A percentile compares a stretch with the other conserved stretches of the same genome.
phyloP scores from a whole-genome alignment of 2,329 filamentous ascomycete genomes.

The Didymella pinodella region DNA sequence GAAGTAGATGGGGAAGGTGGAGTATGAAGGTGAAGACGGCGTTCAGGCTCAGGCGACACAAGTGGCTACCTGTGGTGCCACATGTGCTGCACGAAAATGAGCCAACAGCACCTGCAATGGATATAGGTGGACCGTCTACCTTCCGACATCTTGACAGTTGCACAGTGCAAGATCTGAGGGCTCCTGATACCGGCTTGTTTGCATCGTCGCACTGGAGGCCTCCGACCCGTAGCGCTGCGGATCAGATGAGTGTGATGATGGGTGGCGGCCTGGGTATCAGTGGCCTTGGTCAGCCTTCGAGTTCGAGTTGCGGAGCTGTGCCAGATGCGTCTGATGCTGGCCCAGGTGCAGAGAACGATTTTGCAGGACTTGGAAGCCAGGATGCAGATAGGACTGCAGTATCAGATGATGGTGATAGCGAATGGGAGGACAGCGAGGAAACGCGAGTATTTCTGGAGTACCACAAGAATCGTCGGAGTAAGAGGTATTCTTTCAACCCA shows the following conservation, averaged over 20 bases:
- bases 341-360: background rate
- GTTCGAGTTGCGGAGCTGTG: background rate
- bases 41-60: constrained; percentile 4
- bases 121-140: background rate
- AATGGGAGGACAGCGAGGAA: constrained; percentile 8
- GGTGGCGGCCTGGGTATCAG: background rate
- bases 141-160: constrained; percentile 1
- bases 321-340: background rate
- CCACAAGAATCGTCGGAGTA: background rate
- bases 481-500: background rate
- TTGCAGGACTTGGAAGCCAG: background rate
- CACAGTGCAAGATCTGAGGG: background rate
- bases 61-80: background rate
- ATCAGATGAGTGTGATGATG: background rate
- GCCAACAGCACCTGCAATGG: background rate
- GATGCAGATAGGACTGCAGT: constrained; percentile 7
- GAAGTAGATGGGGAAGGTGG: background rate
- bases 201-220: too few species aligned
- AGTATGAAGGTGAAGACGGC: constrained; percentile 9
- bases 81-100: background rate
- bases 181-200: background rate
- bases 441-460: background rate
- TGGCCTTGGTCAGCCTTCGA: background rate
- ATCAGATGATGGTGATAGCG: background rate
- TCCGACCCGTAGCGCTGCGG: background rate